Evolutionary conservation across 2,329 filamentous ascomycete species (phyloP).

Genomic region (Diplodia sapinea): DNA sequence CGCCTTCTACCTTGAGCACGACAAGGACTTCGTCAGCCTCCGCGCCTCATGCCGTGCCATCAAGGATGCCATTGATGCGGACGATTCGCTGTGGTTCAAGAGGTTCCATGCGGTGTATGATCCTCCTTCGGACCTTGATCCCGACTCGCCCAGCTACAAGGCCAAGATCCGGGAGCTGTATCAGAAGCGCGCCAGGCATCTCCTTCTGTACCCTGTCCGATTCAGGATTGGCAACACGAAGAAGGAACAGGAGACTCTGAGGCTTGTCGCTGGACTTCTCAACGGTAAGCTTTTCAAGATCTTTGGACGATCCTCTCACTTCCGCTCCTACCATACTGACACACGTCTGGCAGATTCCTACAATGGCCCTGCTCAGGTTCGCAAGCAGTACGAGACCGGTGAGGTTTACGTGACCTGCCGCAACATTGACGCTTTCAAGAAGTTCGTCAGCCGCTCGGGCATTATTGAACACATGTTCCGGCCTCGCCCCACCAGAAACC

Average conservation of each 20-base stretch:
- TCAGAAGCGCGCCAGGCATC: conserved; percentile 34
- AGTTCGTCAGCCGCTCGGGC: conserved; percentile 43
- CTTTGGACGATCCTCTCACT: conserved; percentile 33
- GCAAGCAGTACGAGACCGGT: conserved; percentile 29
- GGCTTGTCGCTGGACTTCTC: conserved; percentile 51
- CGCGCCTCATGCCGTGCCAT: conserved; percentile 49
- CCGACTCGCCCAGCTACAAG: conserved; percentile 36
- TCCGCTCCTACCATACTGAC: neutral
- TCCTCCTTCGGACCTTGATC: conserved; percentile 26
- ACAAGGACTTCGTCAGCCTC: conserved; percentile 54
- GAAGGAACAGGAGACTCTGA: conserved; percentile 45
- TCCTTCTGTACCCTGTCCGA: conserved; percentile 33
- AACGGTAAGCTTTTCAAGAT: conserved; percentile 46
- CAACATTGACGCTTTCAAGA: conserved; percentile 43
- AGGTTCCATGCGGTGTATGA: conserved; percentile 54
- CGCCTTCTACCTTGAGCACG: conserved; percentile 45
- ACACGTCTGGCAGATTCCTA: neutral
- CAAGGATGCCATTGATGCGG: conserved; percentile 48
- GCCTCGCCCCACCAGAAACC: conserved; percentile 32
- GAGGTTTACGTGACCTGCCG: conserved; percentile 40
- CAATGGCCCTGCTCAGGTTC: neutral
- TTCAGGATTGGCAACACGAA: conserved; percentile 38
- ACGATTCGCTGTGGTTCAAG: conserved; percentile 56
- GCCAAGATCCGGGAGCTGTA: conserved; percentile 47
- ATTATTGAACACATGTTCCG: conserved; percentile 40